Conservation (phyloP, 495 filamentous ascomycete species). For the Hypoxylon perforatum region DNA sequence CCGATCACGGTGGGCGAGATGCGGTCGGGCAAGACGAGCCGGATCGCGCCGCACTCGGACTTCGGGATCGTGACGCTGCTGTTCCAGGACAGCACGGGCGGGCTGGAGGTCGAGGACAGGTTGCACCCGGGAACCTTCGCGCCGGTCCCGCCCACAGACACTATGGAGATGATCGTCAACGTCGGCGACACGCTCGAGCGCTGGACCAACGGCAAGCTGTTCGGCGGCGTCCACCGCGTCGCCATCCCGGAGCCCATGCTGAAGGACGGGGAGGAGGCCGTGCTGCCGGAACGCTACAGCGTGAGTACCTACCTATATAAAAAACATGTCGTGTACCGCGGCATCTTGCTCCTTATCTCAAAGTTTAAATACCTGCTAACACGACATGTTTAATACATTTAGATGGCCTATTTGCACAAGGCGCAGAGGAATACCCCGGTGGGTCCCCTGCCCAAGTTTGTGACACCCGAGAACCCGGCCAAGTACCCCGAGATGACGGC, state of each 20-base stretch:
- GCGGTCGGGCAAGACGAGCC: conserved; percentile 6
- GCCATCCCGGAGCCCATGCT: conserved; percentile 7
- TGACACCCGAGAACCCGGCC: conserved; percentile 8
- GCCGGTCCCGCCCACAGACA: conserved; percentile 50
- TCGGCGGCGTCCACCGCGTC: conserved; percentile 16
- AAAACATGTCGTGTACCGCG: too few species aligned
- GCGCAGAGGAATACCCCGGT: conserved; percentile 7
- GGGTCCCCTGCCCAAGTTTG: conserved; percentile 22
- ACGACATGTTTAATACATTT: too few species aligned
- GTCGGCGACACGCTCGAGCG: conserved; percentile 53
- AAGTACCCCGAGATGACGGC: conserved; percentile 22
- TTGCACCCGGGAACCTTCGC: conserved; percentile 55
- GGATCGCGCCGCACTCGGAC: conserved; percentile 54
- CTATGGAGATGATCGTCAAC: conserved; percentile 62
- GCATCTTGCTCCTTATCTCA: too few species aligned
- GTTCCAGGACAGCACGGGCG: conserved; percentile 55
- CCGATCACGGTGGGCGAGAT: conserved; percentile 53
- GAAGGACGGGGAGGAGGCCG: background rate
- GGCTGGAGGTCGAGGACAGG: conserved; percentile 62
- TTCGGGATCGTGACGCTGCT: conserved; percentile 55
- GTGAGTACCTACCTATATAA: too few species aligned
- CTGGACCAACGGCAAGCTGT: conserved; percentile 30
- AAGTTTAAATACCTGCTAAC: too few species aligned
- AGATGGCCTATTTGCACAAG: conserved; percentile 13
- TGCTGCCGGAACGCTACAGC: conserved; percentile 10